Base-by-base conservation (phyloP, 192 early-diverging fungal species). In the Podila verticillata region DNA sequence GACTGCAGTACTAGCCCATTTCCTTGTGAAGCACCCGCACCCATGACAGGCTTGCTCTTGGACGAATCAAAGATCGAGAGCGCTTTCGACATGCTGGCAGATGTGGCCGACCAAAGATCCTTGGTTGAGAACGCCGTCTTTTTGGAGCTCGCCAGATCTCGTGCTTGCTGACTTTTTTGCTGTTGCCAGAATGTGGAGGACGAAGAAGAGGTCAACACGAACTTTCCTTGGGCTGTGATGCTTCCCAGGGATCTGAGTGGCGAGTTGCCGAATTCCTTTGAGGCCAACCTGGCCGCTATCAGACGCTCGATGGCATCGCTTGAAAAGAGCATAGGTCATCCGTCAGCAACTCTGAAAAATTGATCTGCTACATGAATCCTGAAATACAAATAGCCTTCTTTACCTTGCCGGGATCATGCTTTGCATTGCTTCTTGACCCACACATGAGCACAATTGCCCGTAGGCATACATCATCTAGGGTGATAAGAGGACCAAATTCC, bases 401-500 rank as follows among this genome's bases (percentile, higher is more conserved):
- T 72, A 85, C 87, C 85, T 89, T 32, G 84, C 81, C 9, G 85
- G 84, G 59, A 90, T 86, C 61, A 83, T 57, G 66, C 86, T 73
- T 24, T 79, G 83, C 83, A 90, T 87, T 8, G 78, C 82, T 12
- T 85, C 86, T 72, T 85, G 83, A 2, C 86, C 87, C 26, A 90
- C 86, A 61, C 88, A 86, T 0, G 72, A 65, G 63, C 86, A 88
- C 10, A 90, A 78, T 57, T 83, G 83, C 0, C 84, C 87, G 65
- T 90, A 88, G 9, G 89, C 86, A 66, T 85, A 90, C 31, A 90
- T 83, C 86, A 88, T 90, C 86, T 89, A 66, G 10, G n/a, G 36
- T 28, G 12, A 61, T 0, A 24, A 59, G 6, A 34, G 35, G 56
- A 64, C 39, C 39, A 32, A 39, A 35, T 51, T 22, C 13, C 15